Evolutionary conservation across 148 eudicot species (phyloP), one percentile per base, ranked within the genome.

Genomic region (Euryodendron excelsum): DNA sequence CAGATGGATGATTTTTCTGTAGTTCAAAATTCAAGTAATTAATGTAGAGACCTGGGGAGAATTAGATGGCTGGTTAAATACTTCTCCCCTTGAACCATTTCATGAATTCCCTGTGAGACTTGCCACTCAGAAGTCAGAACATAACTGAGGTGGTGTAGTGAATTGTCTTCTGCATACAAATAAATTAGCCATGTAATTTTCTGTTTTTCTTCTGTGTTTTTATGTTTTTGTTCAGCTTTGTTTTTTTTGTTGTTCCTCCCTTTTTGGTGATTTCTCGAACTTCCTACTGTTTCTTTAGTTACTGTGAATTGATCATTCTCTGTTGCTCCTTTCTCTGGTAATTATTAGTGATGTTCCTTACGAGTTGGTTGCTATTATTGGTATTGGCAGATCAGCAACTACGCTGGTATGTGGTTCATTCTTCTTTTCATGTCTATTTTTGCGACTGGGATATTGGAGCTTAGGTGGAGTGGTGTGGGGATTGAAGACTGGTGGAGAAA

Each of bases 401-500:
- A 80, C 45, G 92, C 92, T 39, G 85, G 90, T 41, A 68, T 89
- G 18, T 87, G 86, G 87, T 85, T 84, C 45, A 37, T 89, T 18
- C 80, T 85, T 0, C 90, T 89, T 83, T 89, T 87, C 61, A 64
- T 86, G 58, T 87, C 90, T 77, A 89, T 89, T 80, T 80, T 84
- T n/a, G 89, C 87, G 0, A 89, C 92, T 11, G 89, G 90, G 28
- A 86, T 89, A 28, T 70, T 87, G 50, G 90, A 89, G 76, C 82
- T 89, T 84, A 78, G 89, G 74, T 89, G 92, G 92, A 87, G 90
- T 78, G 92, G 89, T 60, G 92, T 89, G 20, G 74, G 90, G 18
- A 89, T 87, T 30, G 90, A 89, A 30, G 90, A 85, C 71, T 85
- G 90, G 92, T 89, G 92, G 92, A 87, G 92, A 79, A 89, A 89